These are phyloP conservation scores for Cicer judaicum DNA, from an alignment of 306 rosid genomes.

Conservation along the genomic window DNA sequence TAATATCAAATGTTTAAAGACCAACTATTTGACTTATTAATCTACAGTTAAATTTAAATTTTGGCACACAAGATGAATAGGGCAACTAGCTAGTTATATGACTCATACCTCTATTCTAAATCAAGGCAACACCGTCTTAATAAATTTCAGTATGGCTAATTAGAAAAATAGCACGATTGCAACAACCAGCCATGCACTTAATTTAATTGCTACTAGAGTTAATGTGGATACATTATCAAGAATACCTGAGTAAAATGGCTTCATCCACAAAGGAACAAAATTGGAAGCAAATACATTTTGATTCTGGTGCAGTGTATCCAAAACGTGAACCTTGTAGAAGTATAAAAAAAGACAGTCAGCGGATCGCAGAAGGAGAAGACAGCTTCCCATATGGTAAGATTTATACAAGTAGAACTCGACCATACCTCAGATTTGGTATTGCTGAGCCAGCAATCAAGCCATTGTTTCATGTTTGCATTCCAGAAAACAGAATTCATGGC, in stretches of 20 bases:
- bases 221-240: conserved; percentile 14
- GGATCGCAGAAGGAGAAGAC: conserved; percentile 22
- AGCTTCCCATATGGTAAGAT: conserved; percentile 24
- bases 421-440: conserved; percentile 50
- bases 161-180: conserved; percentile 11
- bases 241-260: conserved; percentile 77
- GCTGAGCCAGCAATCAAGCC: conserved; percentile 90
- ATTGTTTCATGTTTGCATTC: conserved; percentile 70
- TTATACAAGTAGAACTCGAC: conserved; percentile 19
- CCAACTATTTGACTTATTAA: not conserved
- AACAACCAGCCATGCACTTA: conserved; percentile 4
- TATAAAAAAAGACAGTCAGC: conserved; percentile 41
- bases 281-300: conserved; percentile 76
- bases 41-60: conserved; percentile 14
- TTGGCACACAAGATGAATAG: conserved; percentile 27
- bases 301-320: conserved; percentile 73
- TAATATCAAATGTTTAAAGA: not conserved
- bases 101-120: not conserved
- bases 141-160: conserved; percentile 5
- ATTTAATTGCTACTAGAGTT: conserved; percentile 15
- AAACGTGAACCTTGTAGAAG: conserved; percentile 58
- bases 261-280: conserved; percentile 86
- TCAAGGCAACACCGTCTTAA: not conserved
- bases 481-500: conserved; percentile 77
- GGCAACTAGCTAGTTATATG: conserved; percentile 15